phyloP scores from a whole-genome alignment of 257 asterid genomes.

The Lycium ferocissimum region DNA sequence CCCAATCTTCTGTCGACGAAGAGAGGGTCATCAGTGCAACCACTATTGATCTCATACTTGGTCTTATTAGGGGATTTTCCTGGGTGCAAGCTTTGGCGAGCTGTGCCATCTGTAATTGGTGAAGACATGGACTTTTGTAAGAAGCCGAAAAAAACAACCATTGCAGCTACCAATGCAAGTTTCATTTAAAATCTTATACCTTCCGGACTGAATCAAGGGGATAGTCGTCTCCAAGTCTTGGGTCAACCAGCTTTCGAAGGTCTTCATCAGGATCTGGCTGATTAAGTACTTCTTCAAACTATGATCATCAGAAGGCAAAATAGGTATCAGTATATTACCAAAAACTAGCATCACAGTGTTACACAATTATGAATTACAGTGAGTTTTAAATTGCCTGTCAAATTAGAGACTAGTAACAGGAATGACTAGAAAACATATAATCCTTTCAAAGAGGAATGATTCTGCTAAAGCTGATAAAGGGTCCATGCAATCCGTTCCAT shows the following conservation, averaged over 20 bases:
- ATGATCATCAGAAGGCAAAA: conserved; percentile 29
- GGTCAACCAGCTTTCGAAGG: conserved; percentile 66
- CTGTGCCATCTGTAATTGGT: conserved; percentile 61
- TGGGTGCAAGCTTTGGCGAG: conserved; percentile 86
- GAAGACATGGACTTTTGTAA: not conserved
- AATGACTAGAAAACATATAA: not conserved
- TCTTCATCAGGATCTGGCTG: conserved; percentile 59
- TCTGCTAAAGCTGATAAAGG: not conserved
- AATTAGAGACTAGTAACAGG: not conserved
- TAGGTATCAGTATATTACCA: not conserved
- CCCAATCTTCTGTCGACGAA: conserved; percentile 89
- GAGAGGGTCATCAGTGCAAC: conserved; percentile 89
- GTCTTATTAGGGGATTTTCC: conserved; percentile 77
- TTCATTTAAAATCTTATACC: conserved; percentile 41
- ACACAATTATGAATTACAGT: too few species aligned
- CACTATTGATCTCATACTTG: conserved; percentile 84
- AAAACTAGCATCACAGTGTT: not conserved
- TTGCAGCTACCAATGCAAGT: not conserved
- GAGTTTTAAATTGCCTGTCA: not conserved
- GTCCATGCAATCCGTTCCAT: not conserved
- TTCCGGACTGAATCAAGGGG: conserved; percentile 70
- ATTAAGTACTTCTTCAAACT: conserved; percentile 83
- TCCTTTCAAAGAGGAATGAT: too few species aligned
- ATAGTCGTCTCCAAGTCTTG: conserved; percentile 73
- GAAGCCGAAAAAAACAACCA: not conserved